A percentile compares a stretch with the other conserved stretches of the same genome.
These are phyloP conservation scores for Flaveria floridana DNA, from an alignment of 140 eudicot species.

Conservation along the genomic window DNA sequence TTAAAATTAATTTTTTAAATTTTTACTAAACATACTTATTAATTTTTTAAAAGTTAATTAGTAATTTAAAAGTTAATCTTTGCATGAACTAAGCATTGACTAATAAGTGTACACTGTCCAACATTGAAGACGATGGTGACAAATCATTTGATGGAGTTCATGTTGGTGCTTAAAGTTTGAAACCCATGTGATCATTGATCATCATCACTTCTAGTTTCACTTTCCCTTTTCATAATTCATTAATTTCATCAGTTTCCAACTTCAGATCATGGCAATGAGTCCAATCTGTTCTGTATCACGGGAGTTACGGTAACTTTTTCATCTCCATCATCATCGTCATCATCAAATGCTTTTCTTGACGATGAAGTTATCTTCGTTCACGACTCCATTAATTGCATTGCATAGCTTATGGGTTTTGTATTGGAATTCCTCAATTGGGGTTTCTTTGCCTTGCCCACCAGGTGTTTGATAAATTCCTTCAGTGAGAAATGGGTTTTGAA, in stretches of 20 bases:
- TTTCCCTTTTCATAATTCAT: conserved; percentile 14
- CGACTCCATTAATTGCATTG: conserved; percentile 28
- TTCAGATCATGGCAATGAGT: conserved; percentile 24
- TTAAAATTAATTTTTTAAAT: no score
- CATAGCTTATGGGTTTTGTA: conserved; percentile 38
- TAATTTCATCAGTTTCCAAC: conserved; percentile 9
- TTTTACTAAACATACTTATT: no score
- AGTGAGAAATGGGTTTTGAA: conserved; percentile 19
- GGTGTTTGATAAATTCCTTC: conserved; percentile 32
- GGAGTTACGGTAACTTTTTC: conserved; percentile 26
- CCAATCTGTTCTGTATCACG: conserved; percentile 30
- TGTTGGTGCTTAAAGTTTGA: conserved; percentile 16
- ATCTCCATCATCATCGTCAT: conserved; percentile 22
- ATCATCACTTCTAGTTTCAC: conserved; percentile 7
- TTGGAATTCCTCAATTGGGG: conserved; percentile 38
- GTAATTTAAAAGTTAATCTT: no score
- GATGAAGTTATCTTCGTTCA: conserved; percentile 27
- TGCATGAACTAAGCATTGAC: no score
- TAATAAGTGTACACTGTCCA: background rate
- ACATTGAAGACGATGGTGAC: conserved; percentile 16
- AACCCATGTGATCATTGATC: conserved; percentile 35
- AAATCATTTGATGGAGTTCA: conserved; percentile 15
- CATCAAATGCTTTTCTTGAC: conserved; percentile 28
- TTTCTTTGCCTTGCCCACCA: conserved; percentile 42
- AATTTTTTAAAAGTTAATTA: no score